Evolutionary conservation across 495 filamentous ascomycete genomes (phyloP), one percentile per base, ranked within the genome.

Genomic region (Neurospora sublineolata): DNA sequence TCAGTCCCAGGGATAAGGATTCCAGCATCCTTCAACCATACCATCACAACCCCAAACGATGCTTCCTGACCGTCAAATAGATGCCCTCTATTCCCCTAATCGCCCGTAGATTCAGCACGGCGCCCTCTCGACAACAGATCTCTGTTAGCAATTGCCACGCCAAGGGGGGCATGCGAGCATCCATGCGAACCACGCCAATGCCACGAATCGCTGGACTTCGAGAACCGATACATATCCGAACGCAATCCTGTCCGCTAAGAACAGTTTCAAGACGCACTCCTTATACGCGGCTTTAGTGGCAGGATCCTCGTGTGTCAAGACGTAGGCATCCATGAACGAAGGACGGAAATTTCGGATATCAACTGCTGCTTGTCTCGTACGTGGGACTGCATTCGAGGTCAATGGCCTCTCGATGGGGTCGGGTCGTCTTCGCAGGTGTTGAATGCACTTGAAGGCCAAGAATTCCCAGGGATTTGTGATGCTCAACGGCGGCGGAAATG

Each of bases 291-390:
- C 64, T 74, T 75, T 74, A 16, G 69, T 40, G 70, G 38, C 10
- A 11, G 46, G 52, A 33, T 75, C 73, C 70, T 80, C 80, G 18
- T 80, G 77, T 23, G 73, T 70, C 36, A 81, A 58, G 18, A 83
- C 78, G 68, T 81, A 82, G 33, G 74, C 81, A 69, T 85, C 83
- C 81, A 85, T 83, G 40, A 79, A 74, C 5, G 81, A 82, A 37
- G 81, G 79, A 40, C 78, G 78, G 72, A 83, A 82, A 14, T 70
- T 74, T 20, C 80, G 76, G 37, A 82, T 80, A 68, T 82, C 82
- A 6, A 74, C 52, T n/a, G 52, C 67, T 18, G 39, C 58, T 14
- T 72, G 58, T 40, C 37, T 64, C 36, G 44, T 11, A 4, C 27
- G 12, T 10, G 72, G 39, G 23, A 23, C 37, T 14, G 75, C 75